Evolutionary conservation across 108 stramenopile genomes (phyloP), one percentile per base, ranked within the genome.

Genomic region (Skeletonema marinoi): DNA sequence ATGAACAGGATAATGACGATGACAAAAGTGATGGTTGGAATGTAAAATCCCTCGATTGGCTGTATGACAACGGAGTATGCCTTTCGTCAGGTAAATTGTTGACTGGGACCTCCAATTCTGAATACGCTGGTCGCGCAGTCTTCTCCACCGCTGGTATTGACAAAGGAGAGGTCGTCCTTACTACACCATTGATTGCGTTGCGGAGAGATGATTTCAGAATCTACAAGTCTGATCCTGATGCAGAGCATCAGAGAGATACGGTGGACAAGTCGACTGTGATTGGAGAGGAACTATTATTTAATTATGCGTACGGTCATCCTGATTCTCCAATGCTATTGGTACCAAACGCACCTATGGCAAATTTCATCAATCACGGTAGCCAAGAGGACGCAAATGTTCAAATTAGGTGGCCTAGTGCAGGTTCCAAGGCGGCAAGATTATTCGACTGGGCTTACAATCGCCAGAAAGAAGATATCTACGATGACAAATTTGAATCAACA

Each of bases 251-350:
- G 3, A n/a, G 74, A 12, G 51, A 81, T 25, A 30, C 38, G 2
- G 48, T 81, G 5, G 80, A 81, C 58, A 74, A 76, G 31, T 33
- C 62, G 35, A 70, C 73, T 2, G 56, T 82, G 0, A 65, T 82
- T 58, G 81, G 63, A 25, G 32, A 84, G 35, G 89, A 92, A 60
- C 71, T 90, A 39, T 68, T 93, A 16, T 56, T 89, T 56, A 93
- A 93, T 75, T 93, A 93, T 62, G 88, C 88, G 11, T 88, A 85
- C 56, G 80, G 89, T 11, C 87, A 93, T 70, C 75, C 73, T 13
- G 70, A 89, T 32, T 89, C 88, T 29, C 77, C 89, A 1, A 59
- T 93, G 78, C 66, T 88, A 14, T 71, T 93, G 11, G 83, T 88
- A 3, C 91, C 93, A 2, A 81, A 78, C 54, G 85, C 88, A 12